These are phyloP conservation scores for Metschnikowia henanensis DNA, from an alignment of 805 yeast species.

Conservation along the genomic window DNA sequence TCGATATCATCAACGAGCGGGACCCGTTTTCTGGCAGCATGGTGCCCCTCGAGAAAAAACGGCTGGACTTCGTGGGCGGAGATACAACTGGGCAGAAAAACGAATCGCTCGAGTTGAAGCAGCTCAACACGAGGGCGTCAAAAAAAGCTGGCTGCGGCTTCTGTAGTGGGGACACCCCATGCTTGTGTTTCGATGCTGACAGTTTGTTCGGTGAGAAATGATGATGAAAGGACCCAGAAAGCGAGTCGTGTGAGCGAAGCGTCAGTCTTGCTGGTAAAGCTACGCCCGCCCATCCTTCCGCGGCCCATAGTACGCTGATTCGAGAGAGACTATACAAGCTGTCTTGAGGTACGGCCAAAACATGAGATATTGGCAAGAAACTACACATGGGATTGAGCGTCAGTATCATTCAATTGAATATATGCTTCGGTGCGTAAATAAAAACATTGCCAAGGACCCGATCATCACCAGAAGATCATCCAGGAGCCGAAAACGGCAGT, in stretches of 20 bases:
- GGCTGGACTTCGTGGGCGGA: background rate
- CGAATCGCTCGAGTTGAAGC: constrained; percentile 6
- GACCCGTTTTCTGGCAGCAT: constrained; percentile 12
- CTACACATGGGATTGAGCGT: constrained; percentile 1
- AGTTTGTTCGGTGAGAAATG: constrained; percentile 16
- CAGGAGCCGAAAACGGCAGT: constrained; percentile 58
- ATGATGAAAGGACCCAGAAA: too few relatives aligned
- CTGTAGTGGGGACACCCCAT: constrained; percentile 40
- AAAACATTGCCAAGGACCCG: background rate
- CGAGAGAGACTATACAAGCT: too few relatives aligned
- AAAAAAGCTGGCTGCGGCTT: constrained; percentile 32
- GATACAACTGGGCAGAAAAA: background rate
- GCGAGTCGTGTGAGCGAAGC: too few relatives aligned
- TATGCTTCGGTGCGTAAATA: constrained; percentile 5
- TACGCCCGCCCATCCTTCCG: background rate
- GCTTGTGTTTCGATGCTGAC: constrained; percentile 44
- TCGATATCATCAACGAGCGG: constrained; percentile 18
- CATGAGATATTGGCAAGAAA: too few relatives aligned
- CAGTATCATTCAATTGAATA: constrained; percentile 7
- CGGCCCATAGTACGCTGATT: too few relatives aligned
- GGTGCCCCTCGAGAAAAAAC: constrained; percentile 5
- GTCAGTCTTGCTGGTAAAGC: background rate
- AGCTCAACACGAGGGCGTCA: constrained; percentile 1
- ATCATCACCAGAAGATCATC: constrained; percentile 44
- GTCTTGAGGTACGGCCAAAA: too few relatives aligned